A percentile compares a stretch with the other conserved stretches of the same genome.
Conservation (phyloP, 78 protist genomes). For the Guillardia theta region DNA sequence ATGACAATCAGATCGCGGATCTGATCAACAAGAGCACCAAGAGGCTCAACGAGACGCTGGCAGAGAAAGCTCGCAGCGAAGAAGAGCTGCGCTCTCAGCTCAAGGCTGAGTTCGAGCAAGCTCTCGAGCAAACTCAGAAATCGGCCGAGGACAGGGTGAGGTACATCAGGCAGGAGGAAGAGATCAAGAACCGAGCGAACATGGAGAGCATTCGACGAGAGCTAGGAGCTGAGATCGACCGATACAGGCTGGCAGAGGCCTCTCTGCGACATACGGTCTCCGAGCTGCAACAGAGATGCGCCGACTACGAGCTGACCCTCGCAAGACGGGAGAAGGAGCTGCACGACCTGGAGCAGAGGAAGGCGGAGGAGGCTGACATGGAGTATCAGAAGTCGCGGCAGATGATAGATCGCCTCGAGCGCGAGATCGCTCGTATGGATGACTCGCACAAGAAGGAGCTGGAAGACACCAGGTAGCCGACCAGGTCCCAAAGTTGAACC, state of each 20-base stretch:
- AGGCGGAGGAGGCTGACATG: conserved; percentile 26
- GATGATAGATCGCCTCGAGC: background rate
- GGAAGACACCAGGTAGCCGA: background rate
- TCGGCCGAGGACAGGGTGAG: background rate
- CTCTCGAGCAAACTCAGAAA: conserved; percentile 11
- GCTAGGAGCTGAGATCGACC: background rate
- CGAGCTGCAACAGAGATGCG: background rate
- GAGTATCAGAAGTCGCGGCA: background rate
- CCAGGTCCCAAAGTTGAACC: too few species aligned
- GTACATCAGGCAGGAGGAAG: conserved; percentile 12
- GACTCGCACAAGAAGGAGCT: background rate
- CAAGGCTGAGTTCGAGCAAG: background rate
- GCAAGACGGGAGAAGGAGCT: background rate
- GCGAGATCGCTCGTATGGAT: conserved; percentile 13
- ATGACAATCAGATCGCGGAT: background rate
- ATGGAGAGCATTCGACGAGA: background rate
- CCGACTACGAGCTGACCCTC: conserved; percentile 10
- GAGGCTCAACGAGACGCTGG: background rate
- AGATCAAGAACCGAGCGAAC: background rate
- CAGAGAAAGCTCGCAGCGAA: background rate
- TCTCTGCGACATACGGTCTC: background rate
- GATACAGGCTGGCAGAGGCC: background rate
- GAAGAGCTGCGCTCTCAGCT: background rate
- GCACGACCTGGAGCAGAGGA: background rate
- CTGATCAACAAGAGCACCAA: conserved; percentile 17